These are phyloP conservation scores for Alternaria sp. DNA, from an alignment of 2,329 filamentous ascomycete species.

Conservation along the genomic window DNA sequence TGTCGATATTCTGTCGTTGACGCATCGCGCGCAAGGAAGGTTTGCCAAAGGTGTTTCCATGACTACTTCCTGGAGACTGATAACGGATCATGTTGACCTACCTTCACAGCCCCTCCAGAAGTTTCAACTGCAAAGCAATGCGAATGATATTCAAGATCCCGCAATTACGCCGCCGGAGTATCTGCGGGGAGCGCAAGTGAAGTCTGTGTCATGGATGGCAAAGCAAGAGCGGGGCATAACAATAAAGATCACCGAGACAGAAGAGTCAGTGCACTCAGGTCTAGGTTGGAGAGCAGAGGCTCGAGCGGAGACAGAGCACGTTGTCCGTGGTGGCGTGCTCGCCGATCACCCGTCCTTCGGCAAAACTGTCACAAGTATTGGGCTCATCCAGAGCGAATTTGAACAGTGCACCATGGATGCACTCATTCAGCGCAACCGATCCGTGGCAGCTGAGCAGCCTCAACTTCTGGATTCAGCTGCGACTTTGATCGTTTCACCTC, in stretches of 20 bases:
- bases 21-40: constrained; percentile 52
- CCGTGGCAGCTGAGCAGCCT: constrained; percentile 2
- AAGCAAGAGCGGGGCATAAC: constrained; percentile 56
- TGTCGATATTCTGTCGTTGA: constrained; percentile 51
- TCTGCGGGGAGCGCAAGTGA: constrained; percentile 61
- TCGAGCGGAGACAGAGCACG: constrained; percentile 50
- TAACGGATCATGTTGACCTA: constrained; percentile 52
- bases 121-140: constrained; percentile 55
- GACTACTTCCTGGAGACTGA: constrained; percentile 53
- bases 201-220: constrained; percentile 66
- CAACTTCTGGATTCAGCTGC: constrained; percentile 58
- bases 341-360: constrained; percentile 71
- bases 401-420: constrained; percentile 14
- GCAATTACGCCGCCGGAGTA: constrained; percentile 43
- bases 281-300: constrained; percentile 66
- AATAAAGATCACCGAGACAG: constrained; percentile 55
- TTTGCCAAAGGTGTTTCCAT: constrained; percentile 34
- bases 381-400: constrained; percentile 59
- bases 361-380: constrained; percentile 68
- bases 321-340: constrained; percentile 64
- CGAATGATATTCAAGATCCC: constrained; percentile 18
- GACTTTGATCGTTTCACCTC: constrained; percentile 66
- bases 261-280: constrained; percentile 59
- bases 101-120: constrained; percentile 42
- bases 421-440: constrained; percentile 21